Conservation (phyloP, 2,329 filamentous ascomycete genomes). For the Verticillium isaacii region DNA sequence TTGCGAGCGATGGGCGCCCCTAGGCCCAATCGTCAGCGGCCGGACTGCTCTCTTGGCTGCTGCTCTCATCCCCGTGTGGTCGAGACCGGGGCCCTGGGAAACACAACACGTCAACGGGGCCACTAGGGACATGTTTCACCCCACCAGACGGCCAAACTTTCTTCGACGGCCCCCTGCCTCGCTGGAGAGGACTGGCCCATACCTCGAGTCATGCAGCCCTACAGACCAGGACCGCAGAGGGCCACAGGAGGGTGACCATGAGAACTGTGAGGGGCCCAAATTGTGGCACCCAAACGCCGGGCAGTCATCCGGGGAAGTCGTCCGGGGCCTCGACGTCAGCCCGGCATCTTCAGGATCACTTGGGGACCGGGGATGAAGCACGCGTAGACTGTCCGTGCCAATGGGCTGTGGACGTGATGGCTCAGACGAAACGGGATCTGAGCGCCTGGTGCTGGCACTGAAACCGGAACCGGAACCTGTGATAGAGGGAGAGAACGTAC, state of each 20-base stretch:
- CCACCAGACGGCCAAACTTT: neutral
- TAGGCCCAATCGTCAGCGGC: neutral
- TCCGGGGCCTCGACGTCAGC: neutral
- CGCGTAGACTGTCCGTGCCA: neutral
- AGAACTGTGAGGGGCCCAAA: neutral
- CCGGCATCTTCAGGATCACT: neutral
- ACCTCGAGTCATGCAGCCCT: neutral
- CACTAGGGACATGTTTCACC: neutral
- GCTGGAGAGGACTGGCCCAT: neutral
- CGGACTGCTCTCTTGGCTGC: neutral
- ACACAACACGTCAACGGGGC: neutral
- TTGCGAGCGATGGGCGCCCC: neutral
- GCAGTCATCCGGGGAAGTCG: neutral
- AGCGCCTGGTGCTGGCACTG: neutral
- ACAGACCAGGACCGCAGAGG: neutral
- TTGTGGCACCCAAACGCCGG: neutral
- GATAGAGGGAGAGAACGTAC: neutral
- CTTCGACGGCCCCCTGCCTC: neutral
- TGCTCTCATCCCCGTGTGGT: neutral
- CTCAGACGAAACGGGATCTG: constrained; percentile 1
- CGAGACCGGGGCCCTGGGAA: neutral
- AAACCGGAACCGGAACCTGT: neutral
- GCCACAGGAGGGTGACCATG: neutral
- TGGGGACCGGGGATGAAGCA: neutral
- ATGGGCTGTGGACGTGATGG: neutral